These are phyloP conservation scores for Rubus idaeus DNA, from an alignment of 306 rosid species.

Conservation along the genomic window DNA sequence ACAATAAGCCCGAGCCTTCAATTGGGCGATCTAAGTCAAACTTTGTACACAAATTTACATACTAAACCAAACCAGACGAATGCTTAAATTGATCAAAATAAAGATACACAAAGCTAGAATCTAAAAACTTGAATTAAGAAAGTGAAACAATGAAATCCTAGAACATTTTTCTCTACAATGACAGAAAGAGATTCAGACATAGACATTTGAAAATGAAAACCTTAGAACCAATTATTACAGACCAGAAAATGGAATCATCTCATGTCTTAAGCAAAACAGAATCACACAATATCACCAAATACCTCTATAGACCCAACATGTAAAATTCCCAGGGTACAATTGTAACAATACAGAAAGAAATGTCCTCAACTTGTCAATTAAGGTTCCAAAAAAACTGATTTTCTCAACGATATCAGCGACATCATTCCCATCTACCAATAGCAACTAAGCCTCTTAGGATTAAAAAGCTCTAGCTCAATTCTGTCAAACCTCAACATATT, in stretches of 20 bases:
- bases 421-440: neutral
- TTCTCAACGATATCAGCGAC: neutral
- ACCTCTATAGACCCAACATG: neutral
- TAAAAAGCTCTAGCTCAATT: constrained; percentile 55
- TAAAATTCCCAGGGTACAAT: neutral
- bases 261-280: too few species aligned
- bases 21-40: neutral
- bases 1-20: neutral
- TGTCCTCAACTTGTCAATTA: neutral
- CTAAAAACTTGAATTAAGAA: neutral
- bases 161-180: neutral
- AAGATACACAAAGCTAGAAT: neutral
- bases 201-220: neutral
- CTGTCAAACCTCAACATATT: constrained; percentile 82
- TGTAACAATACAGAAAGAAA: too few species aligned
- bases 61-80: neutral
- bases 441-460: constrained; percentile 6
- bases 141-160: neutral
- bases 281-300: neutral
- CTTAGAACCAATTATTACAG: neutral
- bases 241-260: neutral
- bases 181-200: too few species aligned
- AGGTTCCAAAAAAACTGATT: neutral
- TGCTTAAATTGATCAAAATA: neutral
- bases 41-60: neutral